Conservation (phyloP, 345 rosid species). For the Linum trigynum region DNA sequence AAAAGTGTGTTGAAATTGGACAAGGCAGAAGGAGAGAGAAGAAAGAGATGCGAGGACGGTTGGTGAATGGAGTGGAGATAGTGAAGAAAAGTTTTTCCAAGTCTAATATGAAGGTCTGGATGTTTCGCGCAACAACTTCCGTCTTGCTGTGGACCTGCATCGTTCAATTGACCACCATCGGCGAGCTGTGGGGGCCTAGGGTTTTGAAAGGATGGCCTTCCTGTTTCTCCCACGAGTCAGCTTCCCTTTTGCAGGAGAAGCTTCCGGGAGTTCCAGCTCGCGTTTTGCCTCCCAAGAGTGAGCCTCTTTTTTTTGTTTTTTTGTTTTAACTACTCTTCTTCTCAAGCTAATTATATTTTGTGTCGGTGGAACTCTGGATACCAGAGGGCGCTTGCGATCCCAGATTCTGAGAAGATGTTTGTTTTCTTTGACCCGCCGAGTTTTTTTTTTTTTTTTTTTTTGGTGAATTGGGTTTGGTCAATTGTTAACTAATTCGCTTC, state of each 20-base stretch:
- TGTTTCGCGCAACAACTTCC: slow-evolving; percentile 51
- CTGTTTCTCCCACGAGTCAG: slow-evolving; percentile 49
- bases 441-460: no score
- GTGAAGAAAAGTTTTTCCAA: slow-evolving; percentile 52
- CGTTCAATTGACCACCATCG: slow-evolving; percentile 62
- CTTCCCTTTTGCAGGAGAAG: slow-evolving; percentile 10
- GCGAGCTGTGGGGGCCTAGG: slow-evolving; percentile 83
- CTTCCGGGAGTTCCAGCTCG: slow-evolving; percentile 34
- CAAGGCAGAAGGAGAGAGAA: slow-evolving; percentile 34
- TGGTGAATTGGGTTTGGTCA: not conserved
- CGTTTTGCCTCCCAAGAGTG: slow-evolving; percentile 74
- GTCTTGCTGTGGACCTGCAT: slow-evolving; percentile 68
- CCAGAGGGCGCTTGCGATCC: not conserved
- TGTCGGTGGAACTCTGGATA: not conserved
- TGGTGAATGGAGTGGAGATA: slow-evolving; percentile 35
- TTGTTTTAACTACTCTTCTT: not conserved
- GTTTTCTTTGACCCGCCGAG: not conserved
- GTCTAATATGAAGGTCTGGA: slow-evolving; percentile 68
- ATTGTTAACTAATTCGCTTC: not conserved
- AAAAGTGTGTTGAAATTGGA: slow-evolving; percentile 31
- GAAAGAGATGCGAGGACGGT: slow-evolving; percentile 41
- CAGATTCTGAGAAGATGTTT: not conserved
- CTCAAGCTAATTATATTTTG: not conserved
- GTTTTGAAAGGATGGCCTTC: slow-evolving; percentile 80
- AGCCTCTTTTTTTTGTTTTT: slow-evolving; percentile 15